Evolutionary conservation across 192 early-diverging fungal genomes (phyloP).

Genomic region (Umbelopsis sp.): DNA sequence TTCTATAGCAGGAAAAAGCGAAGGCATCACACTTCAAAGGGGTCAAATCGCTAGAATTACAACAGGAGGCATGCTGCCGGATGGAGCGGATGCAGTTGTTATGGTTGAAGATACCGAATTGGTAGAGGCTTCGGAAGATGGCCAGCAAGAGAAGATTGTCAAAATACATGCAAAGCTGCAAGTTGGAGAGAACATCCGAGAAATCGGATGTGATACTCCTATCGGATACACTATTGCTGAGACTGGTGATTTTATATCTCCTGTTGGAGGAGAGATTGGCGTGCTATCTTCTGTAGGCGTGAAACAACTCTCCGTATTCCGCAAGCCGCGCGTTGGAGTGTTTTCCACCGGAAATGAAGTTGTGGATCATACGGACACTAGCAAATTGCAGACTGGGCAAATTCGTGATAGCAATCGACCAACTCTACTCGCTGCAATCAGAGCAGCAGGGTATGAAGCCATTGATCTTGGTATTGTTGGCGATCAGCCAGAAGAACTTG

Average conservation of each 20-base stretch:
- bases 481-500: constrained; percentile 70
- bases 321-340: constrained; percentile 74
- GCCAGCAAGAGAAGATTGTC: constrained; percentile 55
- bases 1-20: constrained; percentile 56
- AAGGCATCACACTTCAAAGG: constrained; percentile 38
- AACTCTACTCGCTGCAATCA: constrained; percentile 68
- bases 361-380: constrained; percentile 48
- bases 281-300: constrained; percentile 80
- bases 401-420: constrained; percentile 90
- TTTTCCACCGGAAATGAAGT: constrained; percentile 93
- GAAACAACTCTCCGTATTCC: constrained; percentile 55
- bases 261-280: constrained; percentile 85
- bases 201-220: constrained; percentile 75
- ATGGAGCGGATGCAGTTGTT: constrained; percentile 86
- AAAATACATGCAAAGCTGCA: constrained; percentile 12
- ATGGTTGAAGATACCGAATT: constrained; percentile 95
- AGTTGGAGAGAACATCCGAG: constrained; percentile 74
- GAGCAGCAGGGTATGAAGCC: constrained; percentile 61
- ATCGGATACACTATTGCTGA: constrained; percentile 63
- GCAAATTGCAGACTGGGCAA: constrained; percentile 53
- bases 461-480: constrained; percentile 75
- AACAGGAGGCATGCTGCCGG: constrained; percentile 87
- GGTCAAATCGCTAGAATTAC: constrained; percentile 79
- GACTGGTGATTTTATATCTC: constrained; percentile 57
- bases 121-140: constrained; percentile 54